phyloP scores from a whole-genome alignment of 441 rosid species.

The Flueggea neowawraea region DNA sequence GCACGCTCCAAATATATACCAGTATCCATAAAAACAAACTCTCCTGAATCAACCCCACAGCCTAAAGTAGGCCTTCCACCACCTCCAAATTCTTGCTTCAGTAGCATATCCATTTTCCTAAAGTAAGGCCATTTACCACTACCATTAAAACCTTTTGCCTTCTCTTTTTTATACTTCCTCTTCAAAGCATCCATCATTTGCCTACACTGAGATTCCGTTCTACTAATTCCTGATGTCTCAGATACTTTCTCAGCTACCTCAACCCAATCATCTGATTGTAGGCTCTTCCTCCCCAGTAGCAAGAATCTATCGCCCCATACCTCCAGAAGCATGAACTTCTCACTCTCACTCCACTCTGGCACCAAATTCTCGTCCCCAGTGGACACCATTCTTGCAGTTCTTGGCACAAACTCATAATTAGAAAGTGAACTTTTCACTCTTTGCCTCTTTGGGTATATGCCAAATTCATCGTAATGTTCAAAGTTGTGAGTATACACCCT shows the following conservation, averaged over 20 bases:
- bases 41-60: slow-evolving; percentile 90
- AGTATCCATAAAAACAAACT: slow-evolving; percentile 69
- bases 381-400: no score
- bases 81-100: no score
- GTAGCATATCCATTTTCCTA: slow-evolving; percentile 84
- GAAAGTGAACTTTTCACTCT: no score
- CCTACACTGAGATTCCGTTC: slow-evolving; percentile 80
- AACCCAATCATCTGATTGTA: slow-evolving; percentile 89
- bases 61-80: no score
- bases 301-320: slow-evolving; percentile 82
- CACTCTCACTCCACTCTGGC: no score
- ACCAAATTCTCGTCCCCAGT: no score
- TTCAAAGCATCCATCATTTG: slow-evolving; percentile 83
- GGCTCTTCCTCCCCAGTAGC: slow-evolving; percentile 83
- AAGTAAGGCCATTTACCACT: slow-evolving; percentile 76
- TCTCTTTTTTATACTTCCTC: slow-evolving; percentile 94
- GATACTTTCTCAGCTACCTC: slow-evolving; percentile 97
- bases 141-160: slow-evolving; percentile 35
- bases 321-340: no score
- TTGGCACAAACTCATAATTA: no score
- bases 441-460: no score
- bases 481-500: no score
- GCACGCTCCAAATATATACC: slow-evolving; percentile 57
- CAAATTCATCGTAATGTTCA: no score
- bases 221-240: slow-evolving; percentile 63